These are phyloP conservation scores for Naganishia vaughanmartiniae DNA, from an alignment of 768 basidiomycete genomes.

Conservation along the genomic window DNA sequence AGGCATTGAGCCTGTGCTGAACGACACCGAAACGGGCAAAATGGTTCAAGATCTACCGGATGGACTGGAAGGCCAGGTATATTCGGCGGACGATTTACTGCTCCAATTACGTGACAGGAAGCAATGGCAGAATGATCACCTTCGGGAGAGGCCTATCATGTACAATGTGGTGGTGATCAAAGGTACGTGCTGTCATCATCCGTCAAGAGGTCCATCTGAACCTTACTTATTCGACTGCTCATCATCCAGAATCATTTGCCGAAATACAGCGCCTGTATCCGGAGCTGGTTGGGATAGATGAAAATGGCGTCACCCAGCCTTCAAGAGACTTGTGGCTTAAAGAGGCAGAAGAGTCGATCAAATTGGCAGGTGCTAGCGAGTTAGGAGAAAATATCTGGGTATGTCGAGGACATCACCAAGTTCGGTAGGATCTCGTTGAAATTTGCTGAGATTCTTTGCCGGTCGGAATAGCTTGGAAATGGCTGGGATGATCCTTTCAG, in stretches of 20 bases:
- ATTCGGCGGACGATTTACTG: background rate
- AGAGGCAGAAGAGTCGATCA: conserved; percentile 29
- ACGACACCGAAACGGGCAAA: background rate
- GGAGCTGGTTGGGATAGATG: conserved; percentile 16
- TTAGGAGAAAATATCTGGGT: conserved; percentile 32
- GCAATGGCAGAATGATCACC: conserved; percentile 22
- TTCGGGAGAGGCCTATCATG: conserved; percentile 38
- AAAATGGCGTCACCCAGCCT: conserved; percentile 1
- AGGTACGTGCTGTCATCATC: conserved; percentile 28
- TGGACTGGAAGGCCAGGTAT: conserved; percentile 13
- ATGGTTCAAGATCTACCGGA: conserved; percentile 11
- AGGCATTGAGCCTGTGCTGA: background rate
- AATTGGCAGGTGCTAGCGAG: conserved; percentile 23
- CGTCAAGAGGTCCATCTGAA: background rate
- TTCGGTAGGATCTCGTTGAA: background rate
- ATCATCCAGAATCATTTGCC: conserved; percentile 43
- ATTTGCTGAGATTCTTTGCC: background rate
- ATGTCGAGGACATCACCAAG: background rate
- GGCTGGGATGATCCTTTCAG: conserved; percentile 33
- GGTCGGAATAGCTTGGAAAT: conserved; percentile 28
- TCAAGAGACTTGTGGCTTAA: conserved; percentile 12
- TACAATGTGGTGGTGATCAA: conserved; percentile 51
- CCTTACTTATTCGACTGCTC: background rate
- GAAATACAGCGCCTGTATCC: conserved; percentile 40
- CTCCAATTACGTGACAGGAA: conserved; percentile 12